A percentile compares a stretch with the other conserved stretches of the same genome.
Evolutionary conservation across 2,329 filamentous ascomycete species (phyloP).

Genomic region (Sclerotinia spermophila): DNA sequence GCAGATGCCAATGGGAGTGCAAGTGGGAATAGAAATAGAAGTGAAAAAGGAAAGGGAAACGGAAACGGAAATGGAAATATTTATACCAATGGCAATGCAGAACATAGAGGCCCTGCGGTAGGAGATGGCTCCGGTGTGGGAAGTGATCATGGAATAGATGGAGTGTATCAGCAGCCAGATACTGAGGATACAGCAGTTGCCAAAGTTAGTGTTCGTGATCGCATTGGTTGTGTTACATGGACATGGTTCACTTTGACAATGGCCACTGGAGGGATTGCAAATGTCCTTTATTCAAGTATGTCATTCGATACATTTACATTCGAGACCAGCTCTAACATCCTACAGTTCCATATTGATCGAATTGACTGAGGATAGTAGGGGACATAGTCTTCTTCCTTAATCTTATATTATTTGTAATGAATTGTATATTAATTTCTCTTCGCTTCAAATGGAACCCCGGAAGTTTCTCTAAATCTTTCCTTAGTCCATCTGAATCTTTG

Average conservation of each 20-base stretch:
- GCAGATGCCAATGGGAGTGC: conserved; percentile 16
- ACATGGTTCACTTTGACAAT: conserved; percentile 66
- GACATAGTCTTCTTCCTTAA: conserved; percentile 61
- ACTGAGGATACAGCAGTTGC: conserved; percentile 31
- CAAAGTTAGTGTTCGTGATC: conserved; percentile 45
- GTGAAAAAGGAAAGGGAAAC: conserved; percentile 2
- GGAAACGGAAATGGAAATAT: conserved; percentile 13
- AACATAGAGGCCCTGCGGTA: background rate
- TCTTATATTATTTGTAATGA: conserved; percentile 57
- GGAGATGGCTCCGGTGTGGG: background rate
- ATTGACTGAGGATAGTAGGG: conserved; percentile 57
- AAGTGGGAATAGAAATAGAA: conserved; percentile 10
- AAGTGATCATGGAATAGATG: background rate
- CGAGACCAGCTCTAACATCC: conserved; percentile 21
- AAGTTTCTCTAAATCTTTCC: conserved; percentile 67
- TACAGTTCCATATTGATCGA: conserved; percentile 50
- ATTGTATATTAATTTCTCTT: conserved; percentile 60
- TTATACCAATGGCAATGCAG: conserved; percentile 19
- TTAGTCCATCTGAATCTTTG: conserved; percentile 73
- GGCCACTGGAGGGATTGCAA: conserved; percentile 55
- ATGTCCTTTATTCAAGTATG: conserved; percentile 53
- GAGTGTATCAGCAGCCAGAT: conserved; percentile 6
- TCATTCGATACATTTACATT: conserved; percentile 16
- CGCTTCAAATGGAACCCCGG: conserved; percentile 68
- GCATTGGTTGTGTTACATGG: conserved; percentile 56